A percentile compares a stretch with the other conserved stretches of the same genome.
These are phyloP conservation scores for Paramecium biaurelia DNA, from an alignment of 73 alveolate species.

Conservation along the genomic window DNA sequence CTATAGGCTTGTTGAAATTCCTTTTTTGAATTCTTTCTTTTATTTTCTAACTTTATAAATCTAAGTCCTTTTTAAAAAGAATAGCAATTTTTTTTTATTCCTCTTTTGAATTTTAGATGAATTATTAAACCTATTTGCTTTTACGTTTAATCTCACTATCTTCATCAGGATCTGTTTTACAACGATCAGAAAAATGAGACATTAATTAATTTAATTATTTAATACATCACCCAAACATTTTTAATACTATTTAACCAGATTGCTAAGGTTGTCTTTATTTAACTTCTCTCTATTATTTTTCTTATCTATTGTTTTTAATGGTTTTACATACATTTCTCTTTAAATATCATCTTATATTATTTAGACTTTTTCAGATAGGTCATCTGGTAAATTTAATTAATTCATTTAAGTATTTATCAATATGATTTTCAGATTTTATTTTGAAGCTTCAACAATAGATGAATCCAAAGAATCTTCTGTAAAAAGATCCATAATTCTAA, in stretches of 20 bases:
- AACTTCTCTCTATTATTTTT: background rate
- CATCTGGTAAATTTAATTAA: background rate
- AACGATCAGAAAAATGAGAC: background rate
- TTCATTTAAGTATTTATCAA: background rate
- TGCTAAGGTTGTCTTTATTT: background rate
- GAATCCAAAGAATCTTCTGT: background rate
- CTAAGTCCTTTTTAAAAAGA: background rate
- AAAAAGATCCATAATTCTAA: background rate
- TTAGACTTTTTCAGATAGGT: background rate
- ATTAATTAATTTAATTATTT: background rate
- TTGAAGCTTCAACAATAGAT: background rate
- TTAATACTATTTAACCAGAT: background rate
- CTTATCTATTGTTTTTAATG: background rate
- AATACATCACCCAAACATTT: conserved; percentile 24
- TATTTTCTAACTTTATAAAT: background rate
- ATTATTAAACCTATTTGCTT: background rate
- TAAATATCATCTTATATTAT: background rate
- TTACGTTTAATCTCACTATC: background rate
- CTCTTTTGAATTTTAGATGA: background rate
- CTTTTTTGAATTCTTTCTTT: background rate
- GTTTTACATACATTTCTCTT: background rate
- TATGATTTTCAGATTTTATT: background rate
- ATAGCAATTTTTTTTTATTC: background rate
- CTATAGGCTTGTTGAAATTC: background rate
- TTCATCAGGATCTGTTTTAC: conserved; percentile 22